These are phyloP conservation scores for Lathyrus oleraceus DNA, from an alignment of 306 rosid genomes.

Conservation along the genomic window DNA sequence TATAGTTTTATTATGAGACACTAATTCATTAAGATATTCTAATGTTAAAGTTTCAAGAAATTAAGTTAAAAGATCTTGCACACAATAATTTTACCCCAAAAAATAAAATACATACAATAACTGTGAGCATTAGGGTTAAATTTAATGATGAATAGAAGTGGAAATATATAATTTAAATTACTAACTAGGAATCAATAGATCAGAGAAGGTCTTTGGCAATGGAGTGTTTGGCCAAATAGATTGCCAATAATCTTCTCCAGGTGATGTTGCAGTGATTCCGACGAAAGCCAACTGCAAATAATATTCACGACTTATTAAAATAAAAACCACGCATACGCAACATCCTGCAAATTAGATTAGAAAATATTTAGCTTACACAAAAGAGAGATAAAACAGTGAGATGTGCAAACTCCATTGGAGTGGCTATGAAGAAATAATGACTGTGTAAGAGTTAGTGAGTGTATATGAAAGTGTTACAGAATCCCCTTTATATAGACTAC, in stretches of 20 bases:
- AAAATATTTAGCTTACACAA: not conserved
- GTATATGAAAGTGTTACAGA: not conserved
- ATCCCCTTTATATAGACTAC: not conserved
- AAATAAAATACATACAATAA: too few relatives aligned
- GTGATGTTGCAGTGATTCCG: not conserved
- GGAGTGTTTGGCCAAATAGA: constrained; percentile 6
- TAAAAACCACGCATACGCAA: too few relatives aligned
- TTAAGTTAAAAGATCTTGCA: not conserved
- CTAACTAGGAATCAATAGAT: not conserved
- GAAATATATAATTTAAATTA: not conserved
- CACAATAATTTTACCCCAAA: too few relatives aligned
- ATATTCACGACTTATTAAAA: too few relatives aligned
- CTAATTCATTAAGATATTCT: too few relatives aligned
- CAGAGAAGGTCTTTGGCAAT: not conserved
- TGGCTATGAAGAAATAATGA: not conserved
- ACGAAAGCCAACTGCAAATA: not conserved
- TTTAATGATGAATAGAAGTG: too few relatives aligned
- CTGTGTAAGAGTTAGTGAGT: not conserved
- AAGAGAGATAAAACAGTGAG: not conserved
- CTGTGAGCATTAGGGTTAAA: too few relatives aligned
- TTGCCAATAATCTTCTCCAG: not conserved
- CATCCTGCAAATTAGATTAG: too few relatives aligned
- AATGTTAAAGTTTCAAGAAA: too few relatives aligned
- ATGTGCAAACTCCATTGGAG: not conserved
- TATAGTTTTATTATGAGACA: too few relatives aligned